Base-by-base conservation (phyloP, 225 moss, liverwort and hornwort species). In the Antitrichia curtipendula region DNA sequence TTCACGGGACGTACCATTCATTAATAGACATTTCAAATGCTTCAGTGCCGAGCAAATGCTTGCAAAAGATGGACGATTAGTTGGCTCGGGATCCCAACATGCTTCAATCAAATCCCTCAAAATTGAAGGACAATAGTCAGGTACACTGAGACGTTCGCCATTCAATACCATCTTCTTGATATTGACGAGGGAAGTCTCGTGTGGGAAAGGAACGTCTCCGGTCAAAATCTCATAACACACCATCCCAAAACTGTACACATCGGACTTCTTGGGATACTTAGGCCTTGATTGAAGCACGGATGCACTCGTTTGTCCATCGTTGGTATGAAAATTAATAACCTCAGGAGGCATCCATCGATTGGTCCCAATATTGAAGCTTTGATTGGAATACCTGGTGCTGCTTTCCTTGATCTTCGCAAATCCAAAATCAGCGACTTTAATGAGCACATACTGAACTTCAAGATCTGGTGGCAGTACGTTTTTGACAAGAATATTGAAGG, bases 141-240 rank as follows among this genome's bases (percentile, higher is more conserved):
- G 86, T 45, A 86, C 34, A 7, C 23, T 7, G 6, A 78, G 86
- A 66, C 66, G 68, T 8, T 57, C 78, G 56, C 68, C 86, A 45
- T 57, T 45, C 32, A 54, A 25, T 4, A 78, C 27, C 34, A 24
- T 57, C 17, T 45, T 19, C 68, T 78, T 78, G 27, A 84, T 17
- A 1, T 5, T 25, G 12, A 4, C 0, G 0, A 1, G 2, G 3
- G 24, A n/a, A 50, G 7, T 10, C 9, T 61, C 32, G 2, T 80
- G 9, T 7, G 5, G 50, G 49, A 79, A 86, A 20, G 80, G 86
- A 9, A 32, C 1, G 1, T 80, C 45, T 28, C 86, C 69, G 8
- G 28, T 80, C 19, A 86, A 60, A 28, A 80, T 38, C n/a, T 86
- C 86, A 38, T 31, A 86, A 20, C 86, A 79, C 0, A 79, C 57